Evolutionary conservation across 139 green algal species (phyloP).

Genomic region (Asterochloris erici): DNA sequence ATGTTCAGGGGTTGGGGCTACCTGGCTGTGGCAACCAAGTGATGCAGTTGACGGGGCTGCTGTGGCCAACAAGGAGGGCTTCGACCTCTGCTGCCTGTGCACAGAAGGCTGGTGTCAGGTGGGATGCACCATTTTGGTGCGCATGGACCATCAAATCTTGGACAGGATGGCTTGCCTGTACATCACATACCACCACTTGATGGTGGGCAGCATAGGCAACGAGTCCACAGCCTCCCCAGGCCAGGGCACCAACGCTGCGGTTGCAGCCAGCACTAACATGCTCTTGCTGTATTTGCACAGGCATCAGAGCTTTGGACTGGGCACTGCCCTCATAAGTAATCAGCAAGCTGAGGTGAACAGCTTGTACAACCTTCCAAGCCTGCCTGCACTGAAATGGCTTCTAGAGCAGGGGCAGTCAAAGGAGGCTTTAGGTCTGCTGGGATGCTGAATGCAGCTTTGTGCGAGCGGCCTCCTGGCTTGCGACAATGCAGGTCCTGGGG

Average conservation of each 20-base stretch:
- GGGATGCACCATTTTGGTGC: background rate
- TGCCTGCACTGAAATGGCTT: too few relatives aligned
- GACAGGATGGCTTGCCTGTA: conserved; percentile 27
- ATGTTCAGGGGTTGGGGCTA: conserved; percentile 10
- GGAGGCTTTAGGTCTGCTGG: too few relatives aligned
- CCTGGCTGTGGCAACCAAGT: conserved; percentile 54
- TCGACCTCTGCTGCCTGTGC: conserved; percentile 48
- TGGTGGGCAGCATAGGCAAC: conserved; percentile 69
- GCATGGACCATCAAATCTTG: background rate
- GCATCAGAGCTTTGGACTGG: too few relatives aligned
- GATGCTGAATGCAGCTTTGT: too few relatives aligned
- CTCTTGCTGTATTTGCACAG: conserved; percentile 3
- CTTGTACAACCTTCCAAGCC: too few relatives aligned
- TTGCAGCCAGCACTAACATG: conserved; percentile 70
- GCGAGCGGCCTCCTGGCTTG: too few relatives aligned
- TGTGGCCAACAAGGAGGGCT: conserved; percentile 68
- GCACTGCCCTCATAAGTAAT: too few relatives aligned
- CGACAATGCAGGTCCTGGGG: too few relatives aligned
- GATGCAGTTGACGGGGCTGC: conserved; percentile 70
- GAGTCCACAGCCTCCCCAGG: conserved; percentile 60
- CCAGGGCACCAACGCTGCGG: conserved; percentile 47
- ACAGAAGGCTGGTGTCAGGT: background rate
- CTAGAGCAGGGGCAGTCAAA: too few relatives aligned
- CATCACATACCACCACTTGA: conserved; percentile 64
- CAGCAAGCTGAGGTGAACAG: too few relatives aligned